A percentile compares a stretch with the other conserved stretches of the same genome.
Evolutionary conservation across 2,329 filamentous ascomycete species (phyloP).

Genomic region (Fusarium irregulare): DNA sequence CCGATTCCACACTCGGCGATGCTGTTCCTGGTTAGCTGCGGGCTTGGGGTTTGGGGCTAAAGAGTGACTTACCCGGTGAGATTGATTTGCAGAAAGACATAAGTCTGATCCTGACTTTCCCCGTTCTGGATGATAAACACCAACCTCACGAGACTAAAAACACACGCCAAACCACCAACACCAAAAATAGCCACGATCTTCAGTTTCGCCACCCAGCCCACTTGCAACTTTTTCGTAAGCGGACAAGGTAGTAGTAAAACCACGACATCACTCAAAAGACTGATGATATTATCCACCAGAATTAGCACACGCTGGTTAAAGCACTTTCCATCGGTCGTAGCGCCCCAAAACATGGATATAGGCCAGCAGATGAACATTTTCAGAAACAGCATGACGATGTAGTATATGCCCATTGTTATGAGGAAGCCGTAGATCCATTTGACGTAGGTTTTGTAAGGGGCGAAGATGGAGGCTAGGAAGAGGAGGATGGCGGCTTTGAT

Average conservation of each 20-base stretch:
- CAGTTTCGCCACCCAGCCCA: conserved; percentile 21
- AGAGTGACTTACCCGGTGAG: conserved; percentile 11
- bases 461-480: conserved; percentile 22
- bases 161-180: conserved; percentile 20
- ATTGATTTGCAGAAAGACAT: conserved; percentile 31
- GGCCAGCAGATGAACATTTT: conserved; percentile 32
- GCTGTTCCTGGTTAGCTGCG: neutral
- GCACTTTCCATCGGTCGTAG: conserved; percentile 12
- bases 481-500: conserved; percentile 31
- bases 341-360: conserved; percentile 27
- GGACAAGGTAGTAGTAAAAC: conserved; percentile 22
- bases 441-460: conserved; percentile 28
- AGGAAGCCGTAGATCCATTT: conserved; percentile 34
- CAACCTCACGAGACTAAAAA: conserved; percentile 23
- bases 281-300: conserved; percentile 30
- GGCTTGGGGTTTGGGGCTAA: fast-evolving
- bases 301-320: conserved; percentile 26
- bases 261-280: conserved; percentile 25
- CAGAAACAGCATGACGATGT: conserved; percentile 19
- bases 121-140: conserved; percentile 29
- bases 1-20: conserved; percentile 33
- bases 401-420: conserved; percentile 14
- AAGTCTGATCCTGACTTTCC: conserved; percentile 28
- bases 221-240: conserved; percentile 29
- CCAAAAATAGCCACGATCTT: conserved; percentile 31